Evolutionary conservation across 192 early-diverging fungal genomes (phyloP).

Genomic region (Chytriomyces sp.): DNA sequence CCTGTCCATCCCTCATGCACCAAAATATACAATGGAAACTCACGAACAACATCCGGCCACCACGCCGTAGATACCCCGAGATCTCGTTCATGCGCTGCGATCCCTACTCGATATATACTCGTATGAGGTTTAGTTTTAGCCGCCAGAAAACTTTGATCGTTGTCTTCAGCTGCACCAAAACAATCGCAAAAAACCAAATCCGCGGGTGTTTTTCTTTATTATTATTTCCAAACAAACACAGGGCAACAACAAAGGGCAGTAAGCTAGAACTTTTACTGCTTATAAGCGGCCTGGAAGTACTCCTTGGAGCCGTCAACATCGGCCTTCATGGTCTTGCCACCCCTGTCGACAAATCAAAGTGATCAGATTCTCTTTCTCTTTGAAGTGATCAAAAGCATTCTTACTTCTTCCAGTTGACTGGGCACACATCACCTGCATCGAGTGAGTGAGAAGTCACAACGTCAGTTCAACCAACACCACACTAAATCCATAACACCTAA

Average conservation of each 20-base stretch:
- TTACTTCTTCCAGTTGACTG: constrained; percentile 59
- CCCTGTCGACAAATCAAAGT: constrained; percentile 20
- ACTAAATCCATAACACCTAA: no score
- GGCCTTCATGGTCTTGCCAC: constrained; percentile 56
- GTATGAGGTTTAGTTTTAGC: no score
- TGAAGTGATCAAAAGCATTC: neutral
- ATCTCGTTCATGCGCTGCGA: no score
- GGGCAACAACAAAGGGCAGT: neutral
- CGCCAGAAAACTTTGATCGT: neutral
- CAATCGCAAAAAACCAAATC: neutral
- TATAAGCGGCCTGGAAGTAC: constrained; percentile 26
- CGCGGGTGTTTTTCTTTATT: no score
- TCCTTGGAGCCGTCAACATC: constrained; percentile 42
- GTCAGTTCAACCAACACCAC: no score
- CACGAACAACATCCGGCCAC: no score
- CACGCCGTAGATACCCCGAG: no score
- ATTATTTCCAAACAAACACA: neutral
- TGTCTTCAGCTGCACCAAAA: neutral
- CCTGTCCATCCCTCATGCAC: no score
- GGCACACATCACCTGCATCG: constrained; percentile 61
- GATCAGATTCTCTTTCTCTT: constrained; percentile 3
- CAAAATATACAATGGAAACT: no score
- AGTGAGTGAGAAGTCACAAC: no score
- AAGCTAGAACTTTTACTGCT: constrained; percentile 5
- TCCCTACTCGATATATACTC: no score